phyloP scores from a whole-genome alignment of 108 stramenopile species.

The Pseudonitzschia delicatissima region DNA sequence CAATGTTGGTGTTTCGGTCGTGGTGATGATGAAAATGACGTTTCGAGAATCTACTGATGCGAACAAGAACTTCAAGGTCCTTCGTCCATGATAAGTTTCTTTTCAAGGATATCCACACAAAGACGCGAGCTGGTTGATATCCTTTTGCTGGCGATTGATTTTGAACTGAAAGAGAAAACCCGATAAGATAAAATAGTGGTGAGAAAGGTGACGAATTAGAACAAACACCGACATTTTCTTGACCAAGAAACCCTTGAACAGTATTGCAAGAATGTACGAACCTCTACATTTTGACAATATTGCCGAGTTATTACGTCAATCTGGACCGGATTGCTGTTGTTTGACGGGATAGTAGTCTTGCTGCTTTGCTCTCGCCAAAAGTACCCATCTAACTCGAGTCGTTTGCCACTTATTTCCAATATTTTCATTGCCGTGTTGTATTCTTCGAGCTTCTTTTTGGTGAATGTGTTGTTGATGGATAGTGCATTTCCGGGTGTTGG shows the following conservation, averaged over 20 bases:
- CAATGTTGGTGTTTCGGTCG: too few species aligned
- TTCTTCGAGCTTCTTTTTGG: conserved; percentile 16
- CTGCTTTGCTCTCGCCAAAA: conserved; percentile 35
- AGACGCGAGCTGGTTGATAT: conserved; percentile 62
- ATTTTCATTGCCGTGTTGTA: conserved; percentile 43
- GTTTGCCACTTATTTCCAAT: conserved; percentile 60
- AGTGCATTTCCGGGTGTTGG: neutral
- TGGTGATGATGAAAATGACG: too few species aligned
- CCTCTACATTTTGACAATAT: conserved; percentile 73
- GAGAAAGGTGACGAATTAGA: neutral
- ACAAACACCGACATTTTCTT: neutral
- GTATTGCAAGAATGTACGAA: neutral
- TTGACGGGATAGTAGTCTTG: conserved; percentile 9
- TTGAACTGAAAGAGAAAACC: conserved; percentile 22
- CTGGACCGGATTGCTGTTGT: conserved; percentile 22
- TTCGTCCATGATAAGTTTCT: conserved; percentile 23
- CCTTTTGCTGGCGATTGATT: conserved; percentile 52
- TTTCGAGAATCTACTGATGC: too few species aligned
- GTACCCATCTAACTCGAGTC: conserved; percentile 54
- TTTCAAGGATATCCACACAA: conserved; percentile 72
- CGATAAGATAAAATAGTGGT: neutral
- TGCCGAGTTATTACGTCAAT: conserved; percentile 66
- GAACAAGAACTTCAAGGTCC: too few species aligned
- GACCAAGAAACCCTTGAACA: neutral
- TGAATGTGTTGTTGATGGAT: neutral